Evolutionary conservation across 2,329 filamentous ascomycete genomes (phyloP), one percentile per base, ranked within the genome.

Genomic region (Celoporthe dispersa): DNA sequence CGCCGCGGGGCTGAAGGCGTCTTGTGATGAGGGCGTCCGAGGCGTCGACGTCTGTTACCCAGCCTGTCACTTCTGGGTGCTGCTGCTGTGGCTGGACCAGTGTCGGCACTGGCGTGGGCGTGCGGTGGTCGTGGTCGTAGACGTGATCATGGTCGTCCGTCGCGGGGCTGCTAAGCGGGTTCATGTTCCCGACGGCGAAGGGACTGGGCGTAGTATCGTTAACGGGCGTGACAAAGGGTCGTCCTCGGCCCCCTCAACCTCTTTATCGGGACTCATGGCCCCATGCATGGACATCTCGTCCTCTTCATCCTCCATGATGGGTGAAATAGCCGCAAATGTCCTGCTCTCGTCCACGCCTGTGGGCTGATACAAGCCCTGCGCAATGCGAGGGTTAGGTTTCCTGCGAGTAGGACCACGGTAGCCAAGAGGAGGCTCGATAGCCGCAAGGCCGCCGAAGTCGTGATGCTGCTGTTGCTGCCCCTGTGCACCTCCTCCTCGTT

Each of bases 241-340:
- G 80, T 63, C 67, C 7, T 67, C 67, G 53, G 39, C 55, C 35
- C 66, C 70, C 65, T 73, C 71, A 31, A 63, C 53, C 14, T 75
- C 74, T 37, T 70, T 70, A 14, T 73, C 72, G 9, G 71, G 72
- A 33, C 69, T 73, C 31, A 72, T 73, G 8, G 70, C 69, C 75
- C 73, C 62, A 22, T 69, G 74, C 65, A 64, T 72, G 66, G 67
- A 78, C 71, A 57, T 73, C 73, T 83, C 84, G 41, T 88, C 86
- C 73, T 89, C 87, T 53, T 87, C 87, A 11, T 85, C 86, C 72
- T 89, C 87, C 73, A 87, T 83, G 70, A 89, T 89, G 0, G 87
- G 87, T 72, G 88, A 85, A 72, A 89, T 89, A 2, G 78, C 80
- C 41, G 35, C 68, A 51, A 63, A 70, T 63, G 51, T 67, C 44